Conservation (phyloP, 1,139 yeast genomes). For the Saccharomycopsis hybrid region DNA sequence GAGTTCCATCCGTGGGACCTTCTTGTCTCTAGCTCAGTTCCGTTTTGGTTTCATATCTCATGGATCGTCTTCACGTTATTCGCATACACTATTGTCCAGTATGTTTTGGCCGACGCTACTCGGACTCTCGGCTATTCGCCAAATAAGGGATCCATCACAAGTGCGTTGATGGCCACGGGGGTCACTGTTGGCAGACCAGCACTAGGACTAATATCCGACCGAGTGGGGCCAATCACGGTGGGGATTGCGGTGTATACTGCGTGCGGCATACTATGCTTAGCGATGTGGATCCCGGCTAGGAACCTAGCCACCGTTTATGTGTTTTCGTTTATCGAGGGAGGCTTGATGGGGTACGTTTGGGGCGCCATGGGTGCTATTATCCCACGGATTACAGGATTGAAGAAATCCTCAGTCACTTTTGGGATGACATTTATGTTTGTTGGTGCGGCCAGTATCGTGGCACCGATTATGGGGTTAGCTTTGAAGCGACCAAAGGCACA, state of each 20-base stretch:
- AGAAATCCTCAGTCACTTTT: conserved; percentile 43
- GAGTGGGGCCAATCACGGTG: conserved; percentile 48
- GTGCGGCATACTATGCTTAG: conserved; percentile 34
- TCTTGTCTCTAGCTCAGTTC: conserved; percentile 31
- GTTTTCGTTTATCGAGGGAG: conserved; percentile 43
- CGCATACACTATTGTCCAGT: conserved; percentile 54
- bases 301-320: conserved; percentile 46
- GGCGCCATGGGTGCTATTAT: conserved; percentile 32
- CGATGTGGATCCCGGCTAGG: conserved; percentile 59
- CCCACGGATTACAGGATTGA: conserved; percentile 41
- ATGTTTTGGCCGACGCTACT: conserved; percentile 54
- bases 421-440: conserved; percentile 42
- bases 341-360: conserved; percentile 46
- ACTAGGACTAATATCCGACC: conserved; percentile 50
- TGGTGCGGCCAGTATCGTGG: conserved; percentile 41
- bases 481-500: conserved; percentile 26
- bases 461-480: conserved; percentile 42
- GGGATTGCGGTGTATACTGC: conserved; percentile 31
- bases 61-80: conserved; percentile 49
- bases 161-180: conserved; percentile 56
- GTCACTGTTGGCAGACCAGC: conserved; percentile 58
- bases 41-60: conserved; percentile 37
- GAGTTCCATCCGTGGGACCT: conserved; percentile 25
- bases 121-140: conserved; percentile 50
- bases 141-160: conserved; percentile 50